Evolutionary conservation across 371 early-diverging fungal genomes (phyloP).

Genomic region (Apophysomyces sp.): DNA sequence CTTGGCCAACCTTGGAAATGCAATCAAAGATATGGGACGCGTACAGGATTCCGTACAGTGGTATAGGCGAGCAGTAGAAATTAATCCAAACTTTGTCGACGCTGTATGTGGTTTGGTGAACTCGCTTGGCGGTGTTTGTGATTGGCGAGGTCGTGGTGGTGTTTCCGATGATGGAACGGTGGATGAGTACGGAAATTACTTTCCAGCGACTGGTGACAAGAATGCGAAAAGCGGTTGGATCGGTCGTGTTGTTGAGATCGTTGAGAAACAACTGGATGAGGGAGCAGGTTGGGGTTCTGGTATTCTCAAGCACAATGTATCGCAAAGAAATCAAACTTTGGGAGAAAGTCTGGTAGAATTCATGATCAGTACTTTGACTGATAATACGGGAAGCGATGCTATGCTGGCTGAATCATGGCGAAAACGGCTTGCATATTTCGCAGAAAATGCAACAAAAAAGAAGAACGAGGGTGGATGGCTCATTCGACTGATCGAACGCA

Average conservation of each 20-base stretch:
- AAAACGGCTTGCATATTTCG: constrained; percentile 24
- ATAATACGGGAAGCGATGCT: neutral
- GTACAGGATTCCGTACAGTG: constrained; percentile 88
- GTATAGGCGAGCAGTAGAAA: constrained; percentile 82
- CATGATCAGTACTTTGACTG: constrained; percentile 15
- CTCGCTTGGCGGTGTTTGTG: constrained; percentile 83
- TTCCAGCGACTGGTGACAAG: constrained; percentile 14
- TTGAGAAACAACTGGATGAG: constrained; percentile 74
- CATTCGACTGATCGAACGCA: constrained; percentile 65
- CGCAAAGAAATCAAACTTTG: constrained; percentile 13
- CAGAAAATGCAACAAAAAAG: constrained; percentile 24
- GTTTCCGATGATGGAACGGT: constrained; percentile 46
- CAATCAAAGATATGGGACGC: constrained; percentile 85
- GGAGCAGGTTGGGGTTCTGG: constrained; percentile 63
- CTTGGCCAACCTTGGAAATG: constrained; percentile 88
- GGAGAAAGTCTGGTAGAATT: constrained; percentile 36
- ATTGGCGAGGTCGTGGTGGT: constrained; percentile 83
- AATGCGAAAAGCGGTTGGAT: constrained; percentile 69
- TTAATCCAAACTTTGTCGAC: constrained; percentile 90
- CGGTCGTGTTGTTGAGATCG: constrained; percentile 76
- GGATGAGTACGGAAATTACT: constrained; percentile 35
- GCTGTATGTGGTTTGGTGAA: constrained; percentile 91
- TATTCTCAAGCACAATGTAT: constrained; percentile 19
- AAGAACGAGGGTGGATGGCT: constrained; percentile 80
- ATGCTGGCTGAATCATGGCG: constrained; percentile 26